phyloP scores from a whole-genome alignment of 345 rosid species.

The Eucalyptus pauciflora region DNA sequence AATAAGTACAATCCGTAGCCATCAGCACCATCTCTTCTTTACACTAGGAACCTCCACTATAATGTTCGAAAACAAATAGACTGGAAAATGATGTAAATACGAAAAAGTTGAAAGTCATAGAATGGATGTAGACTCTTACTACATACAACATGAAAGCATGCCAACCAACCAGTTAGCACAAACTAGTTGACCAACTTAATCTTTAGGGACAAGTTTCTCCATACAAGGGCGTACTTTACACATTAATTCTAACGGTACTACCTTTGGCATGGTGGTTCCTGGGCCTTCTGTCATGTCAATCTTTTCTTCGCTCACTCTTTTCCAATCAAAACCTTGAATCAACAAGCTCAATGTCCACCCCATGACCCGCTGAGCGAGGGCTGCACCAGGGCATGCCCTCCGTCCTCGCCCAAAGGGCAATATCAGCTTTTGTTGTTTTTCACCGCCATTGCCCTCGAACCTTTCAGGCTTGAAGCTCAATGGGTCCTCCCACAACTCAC shows the following conservation, averaged over 20 bases:
- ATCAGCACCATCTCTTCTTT: not conserved
- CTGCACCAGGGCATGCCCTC: constrained; percentile 39
- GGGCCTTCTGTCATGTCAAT: constrained; percentile 27
- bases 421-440: constrained; percentile 4
- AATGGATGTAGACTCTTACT: not conserved
- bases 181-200: not conserved
- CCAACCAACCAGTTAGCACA: not conserved
- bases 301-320: constrained; percentile 8
- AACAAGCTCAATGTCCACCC: constrained; percentile 19
- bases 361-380: constrained; percentile 21
- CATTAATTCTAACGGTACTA: constrained; percentile 18
- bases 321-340: constrained; percentile 49
- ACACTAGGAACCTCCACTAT: not conserved
- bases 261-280: constrained; percentile 27
- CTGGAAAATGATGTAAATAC: not conserved
- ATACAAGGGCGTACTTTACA: constrained; percentile 23
- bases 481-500: constrained; percentile 27
- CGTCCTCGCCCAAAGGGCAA: constrained; percentile 41
- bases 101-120: not conserved
- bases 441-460: constrained; percentile 5
- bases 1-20: not conserved
- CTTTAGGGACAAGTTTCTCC: not conserved
- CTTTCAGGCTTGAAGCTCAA: constrained; percentile 36
- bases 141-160: not conserved
- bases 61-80: not conserved